Percentiles rank a stretch among this genome's conserved stretches.
These are phyloP conservation scores for Exidia glandulosa DNA, from an alignment of 768 basidiomycete species.

Conservation along the genomic window DNA sequence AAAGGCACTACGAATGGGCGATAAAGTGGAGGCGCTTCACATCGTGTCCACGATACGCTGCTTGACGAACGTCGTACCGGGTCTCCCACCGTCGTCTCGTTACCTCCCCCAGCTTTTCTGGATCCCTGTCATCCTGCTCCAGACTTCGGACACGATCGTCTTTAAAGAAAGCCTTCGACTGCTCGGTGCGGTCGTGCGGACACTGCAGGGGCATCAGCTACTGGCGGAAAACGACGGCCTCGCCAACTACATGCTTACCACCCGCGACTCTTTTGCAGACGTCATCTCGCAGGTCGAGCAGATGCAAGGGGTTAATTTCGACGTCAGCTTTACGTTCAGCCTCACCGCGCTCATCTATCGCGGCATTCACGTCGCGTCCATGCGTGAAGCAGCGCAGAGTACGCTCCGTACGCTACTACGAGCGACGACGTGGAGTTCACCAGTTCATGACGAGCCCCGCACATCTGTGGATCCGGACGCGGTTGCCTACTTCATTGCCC, in stretches of 20 bases:
- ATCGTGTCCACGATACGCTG: slow-evolving; percentile 85
- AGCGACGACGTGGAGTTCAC: slow-evolving; percentile 3
- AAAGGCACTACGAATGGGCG: slow-evolving; percentile 54
- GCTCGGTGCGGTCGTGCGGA: slow-evolving; percentile 51
- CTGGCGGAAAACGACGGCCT: slow-evolving; percentile 38
- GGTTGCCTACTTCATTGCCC: slow-evolving; percentile 69
- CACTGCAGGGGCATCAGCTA: slow-evolving; percentile 46
- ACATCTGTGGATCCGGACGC: slow-evolving; percentile 45
- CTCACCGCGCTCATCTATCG: slow-evolving; percentile 79
- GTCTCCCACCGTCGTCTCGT: slow-evolving; percentile 53
- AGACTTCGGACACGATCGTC: slow-evolving; percentile 56
- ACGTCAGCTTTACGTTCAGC: slow-evolving; percentile 68
- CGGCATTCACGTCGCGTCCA: slow-evolving; percentile 58
- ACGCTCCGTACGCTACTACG: slow-evolving; percentile 52
- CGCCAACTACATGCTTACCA: slow-evolving; percentile 52
- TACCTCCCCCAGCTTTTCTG: slow-evolving; percentile 77
- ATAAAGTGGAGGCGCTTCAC: slow-evolving; percentile 46
- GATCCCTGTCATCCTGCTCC: slow-evolving; percentile 75
- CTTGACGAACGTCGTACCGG: slow-evolving; percentile 66
- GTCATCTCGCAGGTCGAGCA: slow-evolving; percentile 62
- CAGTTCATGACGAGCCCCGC: slow-evolving; percentile 30
- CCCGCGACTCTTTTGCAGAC: slow-evolving; percentile 51
- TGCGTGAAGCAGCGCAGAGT: slow-evolving; percentile 49
- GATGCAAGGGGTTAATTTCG: slow-evolving; percentile 65
- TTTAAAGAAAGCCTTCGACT: slow-evolving; percentile 65